Base-by-base conservation (phyloP, 345 rosid genomes). In the Salix purpurea region DNA sequence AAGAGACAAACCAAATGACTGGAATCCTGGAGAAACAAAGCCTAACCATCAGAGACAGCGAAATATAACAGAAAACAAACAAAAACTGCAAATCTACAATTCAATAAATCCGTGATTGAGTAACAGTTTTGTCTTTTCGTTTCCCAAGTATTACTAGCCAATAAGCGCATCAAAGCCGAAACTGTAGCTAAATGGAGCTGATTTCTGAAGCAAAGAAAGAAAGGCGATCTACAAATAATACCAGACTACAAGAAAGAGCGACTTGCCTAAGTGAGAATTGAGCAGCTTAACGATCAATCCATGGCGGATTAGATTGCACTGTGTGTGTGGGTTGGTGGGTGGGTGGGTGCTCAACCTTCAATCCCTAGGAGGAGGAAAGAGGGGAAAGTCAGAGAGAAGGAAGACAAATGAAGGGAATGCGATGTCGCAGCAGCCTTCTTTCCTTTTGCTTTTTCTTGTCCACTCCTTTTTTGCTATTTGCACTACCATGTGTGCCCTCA, bases 181-280 rank as follows among this genome's bases (percentile, higher is more conserved):
- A 19, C 19, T 48, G 36, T 3, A 56, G 21, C n/a, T 28, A 70
- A 79, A 70, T 56, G 69, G 66, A 15, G 74, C 42, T 12, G 28
- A 62, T 40, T 46, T n/a, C 44, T 14, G 37, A 46, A 36, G 19
- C n/a, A 40, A 64, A 39, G 6, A 54, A 32, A 54, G 46, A 18
- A 48, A 37, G 60, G 50, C 79, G 83, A 80, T 80, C 76, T 80
- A n/a, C 52, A 65, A 58, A 65, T 2, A 21, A 67, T 19, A 34
- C 15, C 1, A n/a, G 34, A n/a, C 2, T 26, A 6, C 5, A 54
- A 24, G n/a, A 34, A 36, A 66, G 16, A 30, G 69, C 4, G 39
- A 69, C 52, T 6, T 36, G 52, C 44, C 26, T 6, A 66, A 66
- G 36, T 14, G 40, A 16, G 65, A 60, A 65, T 14, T 32, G 37